phyloP scores from a whole-genome alignment of 2,329 filamentous ascomycete species.

The Elsinoe necatrix region DNA sequence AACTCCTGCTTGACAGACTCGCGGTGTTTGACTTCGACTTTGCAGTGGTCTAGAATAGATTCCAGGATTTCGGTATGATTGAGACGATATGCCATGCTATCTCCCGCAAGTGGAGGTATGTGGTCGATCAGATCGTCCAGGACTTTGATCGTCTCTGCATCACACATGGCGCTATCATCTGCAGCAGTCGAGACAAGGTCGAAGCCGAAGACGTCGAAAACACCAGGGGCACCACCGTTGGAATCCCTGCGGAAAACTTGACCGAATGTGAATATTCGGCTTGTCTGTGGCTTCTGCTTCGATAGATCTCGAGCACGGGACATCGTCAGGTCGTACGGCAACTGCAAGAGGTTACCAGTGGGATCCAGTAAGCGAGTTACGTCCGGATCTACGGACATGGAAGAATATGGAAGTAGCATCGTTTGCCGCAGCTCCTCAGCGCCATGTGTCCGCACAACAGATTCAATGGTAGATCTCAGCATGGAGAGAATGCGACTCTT shows the following conservation, averaged over 20 bases:
- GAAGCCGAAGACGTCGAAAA: slow-evolving; percentile 86
- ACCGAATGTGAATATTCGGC: slow-evolving; percentile 79
- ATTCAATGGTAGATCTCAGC: slow-evolving; percentile 64
- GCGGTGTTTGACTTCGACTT: slow-evolving; percentile 61
- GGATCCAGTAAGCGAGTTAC: slow-evolving; percentile 73
- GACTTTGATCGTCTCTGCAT: slow-evolving; percentile 90
- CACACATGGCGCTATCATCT: slow-evolving; percentile 75
- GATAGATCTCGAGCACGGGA: slow-evolving; percentile 80
- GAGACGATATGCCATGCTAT: slow-evolving; percentile 78
- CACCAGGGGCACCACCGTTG: slow-evolving; percentile 70
- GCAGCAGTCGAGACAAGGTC: slow-evolving; percentile 77
- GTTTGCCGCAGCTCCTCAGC: slow-evolving; percentile 72
- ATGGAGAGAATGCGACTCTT: slow-evolving; percentile 30
- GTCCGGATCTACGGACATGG: slow-evolving; percentile 60
- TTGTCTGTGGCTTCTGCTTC: slow-evolving; percentile 54
- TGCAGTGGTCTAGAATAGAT: slow-evolving; percentile 82
- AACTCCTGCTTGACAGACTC: slow-evolving; percentile 70
- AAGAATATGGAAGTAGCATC: slow-evolving; percentile 71
- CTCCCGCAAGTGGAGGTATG: slow-evolving; percentile 62
- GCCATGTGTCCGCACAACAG: slow-evolving; percentile 81
- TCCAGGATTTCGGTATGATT: slow-evolving; percentile 83
- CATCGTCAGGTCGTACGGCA: slow-evolving; percentile 89
- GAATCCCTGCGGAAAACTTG: slow-evolving; percentile 74
- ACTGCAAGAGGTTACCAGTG: slow-evolving; percentile 77
- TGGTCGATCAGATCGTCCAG: slow-evolving; percentile 79